Percentiles rank a stretch among this genome's conserved stretches.
Conservation (phyloP, 78 protist species). For the Polysphondylium violaceum region DNA sequence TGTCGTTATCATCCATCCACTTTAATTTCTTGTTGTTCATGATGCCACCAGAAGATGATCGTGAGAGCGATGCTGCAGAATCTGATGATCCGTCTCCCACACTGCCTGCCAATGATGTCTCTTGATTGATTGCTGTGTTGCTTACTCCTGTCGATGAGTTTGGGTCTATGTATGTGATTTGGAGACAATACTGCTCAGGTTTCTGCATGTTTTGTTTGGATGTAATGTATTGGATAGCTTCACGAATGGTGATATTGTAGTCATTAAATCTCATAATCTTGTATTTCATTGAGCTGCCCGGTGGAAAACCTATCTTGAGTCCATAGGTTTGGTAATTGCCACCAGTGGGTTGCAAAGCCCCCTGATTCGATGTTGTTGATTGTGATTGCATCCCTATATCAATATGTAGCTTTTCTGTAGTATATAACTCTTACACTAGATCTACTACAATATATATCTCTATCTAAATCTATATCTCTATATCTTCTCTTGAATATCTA, state of each 20-base stretch:
- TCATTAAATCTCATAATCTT: conserved; percentile 37
- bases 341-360: no score
- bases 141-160: not conserved
- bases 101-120: not conserved
- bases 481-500: no score
- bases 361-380: no score
- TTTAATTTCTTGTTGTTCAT: not conserved
- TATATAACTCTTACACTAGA: no score
- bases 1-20: conserved; percentile 70
- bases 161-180: conserved; percentile 21
- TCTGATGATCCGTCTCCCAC: not conserved
- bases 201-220: conserved; percentile 29
- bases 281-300: conserved; percentile 16
- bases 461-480: no score
- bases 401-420: no score
- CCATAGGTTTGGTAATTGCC: conserved; percentile 45
- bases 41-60: not conserved
- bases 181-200: conserved; percentile 43
- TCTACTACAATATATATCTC: no score
- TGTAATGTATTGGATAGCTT: conserved; percentile 19
- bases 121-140: not conserved
- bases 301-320: conserved; percentile 71
- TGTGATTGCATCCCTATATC: no score
- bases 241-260: conserved; percentile 35
- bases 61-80: not conserved